A percentile compares a stretch with the other conserved stretches of the same genome.
Evolutionary conservation across 2,329 filamentous ascomycete genomes (phyloP).

Genomic region (Phaeosphaeriaceae sp.): DNA sequence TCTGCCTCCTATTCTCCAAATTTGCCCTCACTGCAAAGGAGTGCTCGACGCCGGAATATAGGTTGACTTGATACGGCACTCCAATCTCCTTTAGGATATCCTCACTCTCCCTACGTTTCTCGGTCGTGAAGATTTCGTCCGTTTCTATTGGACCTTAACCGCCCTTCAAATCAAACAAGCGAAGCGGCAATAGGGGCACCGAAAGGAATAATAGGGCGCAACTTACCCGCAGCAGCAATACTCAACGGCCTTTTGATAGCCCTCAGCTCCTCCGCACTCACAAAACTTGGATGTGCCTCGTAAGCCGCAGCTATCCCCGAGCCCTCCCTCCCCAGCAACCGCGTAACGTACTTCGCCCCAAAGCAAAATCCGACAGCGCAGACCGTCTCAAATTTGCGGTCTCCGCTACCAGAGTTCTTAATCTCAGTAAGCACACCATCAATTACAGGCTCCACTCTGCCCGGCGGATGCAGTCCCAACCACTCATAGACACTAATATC

Average conservation of each 20-base stretch:
- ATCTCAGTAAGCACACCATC: slow-evolving; percentile 64
- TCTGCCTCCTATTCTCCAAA: slow-evolving; percentile 60
- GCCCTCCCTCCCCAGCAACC: slow-evolving; percentile 64
- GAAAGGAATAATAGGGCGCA: too few species aligned
- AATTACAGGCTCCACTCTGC: slow-evolving; percentile 66
- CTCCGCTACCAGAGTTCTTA: too few species aligned
- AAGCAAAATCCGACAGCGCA: slow-evolving; percentile 77
- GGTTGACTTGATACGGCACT: slow-evolving; percentile 74
- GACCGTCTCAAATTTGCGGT: slow-evolving; percentile 64
- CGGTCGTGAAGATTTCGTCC: slow-evolving; percentile 64
- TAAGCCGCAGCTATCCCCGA: slow-evolving; percentile 72
- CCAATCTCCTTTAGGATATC: slow-evolving; percentile 61
- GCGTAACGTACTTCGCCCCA: slow-evolving; percentile 66
- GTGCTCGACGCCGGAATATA: slow-evolving; percentile 74
- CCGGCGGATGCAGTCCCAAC: too few species aligned
- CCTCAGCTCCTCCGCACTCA: slow-evolving; percentile 66
- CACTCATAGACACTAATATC: too few species aligned
- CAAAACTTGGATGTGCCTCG: slow-evolving; percentile 78
- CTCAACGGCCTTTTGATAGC: slow-evolving; percentile 63
- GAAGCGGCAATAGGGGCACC: too few species aligned
- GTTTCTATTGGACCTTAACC: slow-evolving; percentile 53
- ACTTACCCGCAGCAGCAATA: slow-evolving; percentile 66
- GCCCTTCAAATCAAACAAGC: neutral
- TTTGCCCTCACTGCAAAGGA: slow-evolving; percentile 78
- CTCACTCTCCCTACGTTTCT: slow-evolving; percentile 64